Evolutionary conservation across 1,284 basidiomycete genomes (phyloP).

Genomic region (Porodaedalea pini): DNA sequence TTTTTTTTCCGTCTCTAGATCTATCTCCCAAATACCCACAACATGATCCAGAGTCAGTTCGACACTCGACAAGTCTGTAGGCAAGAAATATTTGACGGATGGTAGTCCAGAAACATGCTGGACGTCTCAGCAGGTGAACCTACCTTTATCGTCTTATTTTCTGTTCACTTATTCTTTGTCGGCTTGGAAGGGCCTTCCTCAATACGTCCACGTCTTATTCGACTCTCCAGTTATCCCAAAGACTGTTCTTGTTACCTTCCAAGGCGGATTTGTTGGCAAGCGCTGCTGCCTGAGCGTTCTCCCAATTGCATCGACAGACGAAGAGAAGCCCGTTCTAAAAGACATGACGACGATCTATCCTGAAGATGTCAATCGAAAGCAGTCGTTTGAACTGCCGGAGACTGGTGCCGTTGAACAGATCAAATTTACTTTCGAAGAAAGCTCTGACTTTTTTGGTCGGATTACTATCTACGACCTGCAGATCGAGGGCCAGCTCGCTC

Average conservation of each 20-base stretch:
- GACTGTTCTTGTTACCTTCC: slow-evolving; percentile 64
- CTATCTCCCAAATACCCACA: not conserved
- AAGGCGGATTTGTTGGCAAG: slow-evolving; percentile 78
- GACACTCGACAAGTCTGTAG: slow-evolving; percentile 72
- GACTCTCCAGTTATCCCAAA: slow-evolving; percentile 48
- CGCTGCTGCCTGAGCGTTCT: slow-evolving; percentile 48
- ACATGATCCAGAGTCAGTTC: slow-evolving; percentile 64
- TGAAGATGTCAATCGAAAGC: slow-evolving; percentile 70
- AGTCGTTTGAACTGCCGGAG: slow-evolving; percentile 52
- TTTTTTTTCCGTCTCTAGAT: too few species aligned
- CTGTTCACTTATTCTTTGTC: not conserved
- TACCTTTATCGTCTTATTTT: not conserved
- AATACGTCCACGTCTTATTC: slow-evolving; percentile 67
- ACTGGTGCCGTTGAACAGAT: slow-evolving; percentile 29
- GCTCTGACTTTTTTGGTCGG: slow-evolving; percentile 76
- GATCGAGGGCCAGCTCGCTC: slow-evolving; percentile 39
- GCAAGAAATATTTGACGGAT: slow-evolving; percentile 70
- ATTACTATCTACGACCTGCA: slow-evolving; percentile 67
- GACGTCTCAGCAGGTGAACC: slow-evolving; percentile 70
- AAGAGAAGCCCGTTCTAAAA: slow-evolving; percentile 37
- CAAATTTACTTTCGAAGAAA: slow-evolving; percentile 69
- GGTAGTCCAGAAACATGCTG: slow-evolving; percentile 76
- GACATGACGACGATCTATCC: slow-evolving; percentile 57
- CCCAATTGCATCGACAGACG: slow-evolving; percentile 1
- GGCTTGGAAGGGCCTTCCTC: slow-evolving; percentile 55